These are phyloP conservation scores for Seminavis robusta DNA, from an alignment of 108 stramenopile genomes.

Conservation along the genomic window DNA sequence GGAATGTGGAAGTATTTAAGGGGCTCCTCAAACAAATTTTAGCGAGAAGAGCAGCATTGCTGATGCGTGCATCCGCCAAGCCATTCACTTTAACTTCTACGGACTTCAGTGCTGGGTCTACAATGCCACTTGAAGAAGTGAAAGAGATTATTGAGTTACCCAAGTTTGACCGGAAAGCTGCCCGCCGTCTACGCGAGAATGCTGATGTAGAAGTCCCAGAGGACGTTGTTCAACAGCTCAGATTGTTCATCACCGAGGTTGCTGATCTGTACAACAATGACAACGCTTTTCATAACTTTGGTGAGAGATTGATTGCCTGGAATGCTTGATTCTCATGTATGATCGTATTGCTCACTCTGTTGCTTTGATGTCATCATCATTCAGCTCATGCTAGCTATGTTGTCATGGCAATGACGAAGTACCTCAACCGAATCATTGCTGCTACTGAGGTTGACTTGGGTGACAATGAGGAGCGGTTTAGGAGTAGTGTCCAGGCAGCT, in stretches of 20 bases:
- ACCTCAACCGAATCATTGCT: slow-evolving; percentile 1
- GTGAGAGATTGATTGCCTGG: no score
- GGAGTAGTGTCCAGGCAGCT: not conserved
- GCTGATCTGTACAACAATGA: not conserved
- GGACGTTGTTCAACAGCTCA: not conserved
- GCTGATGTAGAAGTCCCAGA: not conserved
- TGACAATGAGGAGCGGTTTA: not conserved
- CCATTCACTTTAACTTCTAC: not conserved
- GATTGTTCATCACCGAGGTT: not conserved
- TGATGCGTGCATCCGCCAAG: no score
- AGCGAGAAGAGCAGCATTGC: not conserved
- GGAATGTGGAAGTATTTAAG: slow-evolving; percentile 2
- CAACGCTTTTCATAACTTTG: slow-evolving; percentile 7
- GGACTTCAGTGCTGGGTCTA: not conserved
- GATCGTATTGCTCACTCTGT: no score
- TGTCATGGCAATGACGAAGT: slow-evolving; percentile 7
- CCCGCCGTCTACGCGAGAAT: not conserved
- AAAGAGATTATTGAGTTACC: slow-evolving; percentile 5
- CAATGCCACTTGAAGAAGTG: slow-evolving; percentile 7
- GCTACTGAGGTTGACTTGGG: slow-evolving; percentile 3
- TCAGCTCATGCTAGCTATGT: slow-evolving; percentile 11
- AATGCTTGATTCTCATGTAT: no score
- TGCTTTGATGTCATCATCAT: not conserved
- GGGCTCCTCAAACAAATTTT: not conserved
- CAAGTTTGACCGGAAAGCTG: not conserved